Evolutionary conservation across 2,329 filamentous ascomycete genomes (phyloP).

Genomic region (Colletotrichum sojae): DNA sequence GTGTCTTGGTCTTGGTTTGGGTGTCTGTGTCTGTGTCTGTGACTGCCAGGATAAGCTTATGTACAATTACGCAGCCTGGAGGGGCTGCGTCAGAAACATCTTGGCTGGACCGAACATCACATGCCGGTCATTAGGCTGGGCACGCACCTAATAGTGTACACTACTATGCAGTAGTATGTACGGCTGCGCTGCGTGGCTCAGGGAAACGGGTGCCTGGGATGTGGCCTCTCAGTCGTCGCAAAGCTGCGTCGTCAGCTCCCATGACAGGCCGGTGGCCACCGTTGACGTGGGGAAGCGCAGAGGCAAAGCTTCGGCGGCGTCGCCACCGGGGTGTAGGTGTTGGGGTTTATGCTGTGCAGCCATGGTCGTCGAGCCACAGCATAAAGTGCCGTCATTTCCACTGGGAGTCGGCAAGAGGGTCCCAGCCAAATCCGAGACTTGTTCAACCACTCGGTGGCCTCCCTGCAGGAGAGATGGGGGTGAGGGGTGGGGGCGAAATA

Average conservation of each 20-base stretch:
- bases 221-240: constrained; percentile 38
- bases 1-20: too few species aligned
- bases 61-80: constrained; percentile 37
- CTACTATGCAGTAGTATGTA: too few species aligned
- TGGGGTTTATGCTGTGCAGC: neutral
- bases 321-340: constrained; percentile 19
- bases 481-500: too few species aligned
- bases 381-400: constrained; percentile 27
- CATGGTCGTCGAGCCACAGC: constrained; percentile 5
- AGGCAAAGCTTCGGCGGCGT: constrained; percentile 35
- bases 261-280: constrained; percentile 24
- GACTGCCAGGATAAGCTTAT: constrained; percentile 32
- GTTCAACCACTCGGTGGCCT: constrained; percentile 8
- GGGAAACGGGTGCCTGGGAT: constrained; percentile 37
- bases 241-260: constrained; percentile 38
- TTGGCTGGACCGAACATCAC: constrained; percentile 32
- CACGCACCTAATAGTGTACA: neutral
- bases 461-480: too few species aligned
- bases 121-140: constrained; percentile 18
- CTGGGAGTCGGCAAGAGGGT: constrained; percentile 30
- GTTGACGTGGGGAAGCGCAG: constrained; percentile 26
- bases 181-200: neutral
- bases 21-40: too few species aligned
- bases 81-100: neutral
- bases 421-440: neutral